Base-by-base conservation (phyloP, 768 basidiomycete species). In the Kwoniella sp. region DNA sequence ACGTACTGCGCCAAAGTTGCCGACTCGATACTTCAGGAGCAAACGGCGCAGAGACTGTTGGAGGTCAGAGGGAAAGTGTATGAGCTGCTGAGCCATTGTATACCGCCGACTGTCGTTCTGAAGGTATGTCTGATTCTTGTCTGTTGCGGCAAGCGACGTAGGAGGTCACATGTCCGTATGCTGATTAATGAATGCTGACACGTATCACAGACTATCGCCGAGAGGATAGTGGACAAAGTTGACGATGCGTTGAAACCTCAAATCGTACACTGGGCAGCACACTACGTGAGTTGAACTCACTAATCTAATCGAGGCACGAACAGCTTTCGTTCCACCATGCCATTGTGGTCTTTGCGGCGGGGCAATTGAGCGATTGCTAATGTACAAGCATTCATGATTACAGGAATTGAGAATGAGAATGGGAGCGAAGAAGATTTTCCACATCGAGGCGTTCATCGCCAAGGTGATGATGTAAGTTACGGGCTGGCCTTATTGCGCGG, bases 241-340 rank as follows among this genome's bases (percentile, higher is more conserved):
- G 94, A 98, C 79, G 93, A 97, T 78, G 85, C 84, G 56, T 78
- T 99, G 63, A 96, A 94, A 82, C 87, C 89, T 0, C 93, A 97
- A 72, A 88, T 98, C 72, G 91, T 97, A 85, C 93, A 96, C 77
- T 98, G 94, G 94, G 92, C 95, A 2, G 93, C 96, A 25, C 89
- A 95, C 77, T 97, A 97, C 79, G 93, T 93, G 75, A 67, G 90
- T 82, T 12, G 1, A 20, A 8, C 28, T 7, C 5, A 47, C 59
- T 51, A 38, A 52, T 48, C 15, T 48, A 4, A 23, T 48, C 13
- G 34, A 37, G 34, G 34, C n/a, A n/a, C n/a, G n/a, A n/a, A n/a
- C n/a, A n/a, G n/a, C n/a, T n/a, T n/a, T 13, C 12, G n/a, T n/a
- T n/a, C n/a, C 34, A 34, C 34, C 34, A 34, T 34, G 13, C 34